Percentiles rank a stretch among this genome's conserved stretches.
Conservation (phyloP, 208 protist species). For the Leishmania tarentolae region DNA sequence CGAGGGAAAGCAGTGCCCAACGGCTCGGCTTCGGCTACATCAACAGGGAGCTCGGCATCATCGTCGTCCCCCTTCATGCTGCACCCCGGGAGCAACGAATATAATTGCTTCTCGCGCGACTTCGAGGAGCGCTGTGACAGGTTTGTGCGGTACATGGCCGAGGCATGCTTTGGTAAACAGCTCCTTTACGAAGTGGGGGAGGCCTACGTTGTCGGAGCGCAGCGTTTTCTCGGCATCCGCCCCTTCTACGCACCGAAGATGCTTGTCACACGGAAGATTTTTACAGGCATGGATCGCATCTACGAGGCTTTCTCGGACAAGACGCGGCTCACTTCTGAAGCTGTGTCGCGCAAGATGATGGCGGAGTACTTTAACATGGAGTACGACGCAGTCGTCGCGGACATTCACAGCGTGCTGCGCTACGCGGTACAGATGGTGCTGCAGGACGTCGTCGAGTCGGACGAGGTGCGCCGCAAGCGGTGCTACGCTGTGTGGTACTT, state of each 20-base stretch:
- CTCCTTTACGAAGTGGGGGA: slow-evolving; percentile 79
- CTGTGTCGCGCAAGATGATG: slow-evolving; percentile 58
- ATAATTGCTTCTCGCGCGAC: slow-evolving; percentile 78
- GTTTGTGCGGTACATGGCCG: slow-evolving; percentile 51
- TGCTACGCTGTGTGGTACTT: slow-evolving; percentile 88
- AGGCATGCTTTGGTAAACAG: slow-evolving; percentile 81
- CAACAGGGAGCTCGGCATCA: not conserved
- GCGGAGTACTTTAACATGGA: slow-evolving; percentile 88
- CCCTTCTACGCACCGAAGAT: slow-evolving; percentile 86
- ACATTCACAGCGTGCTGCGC: slow-evolving; percentile 60
- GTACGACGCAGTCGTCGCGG: slow-evolving; percentile 79
- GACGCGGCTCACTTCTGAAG: slow-evolving; percentile 33
- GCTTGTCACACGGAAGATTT: slow-evolving; percentile 65
- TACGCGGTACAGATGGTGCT: slow-evolving; percentile 78
- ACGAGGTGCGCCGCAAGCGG: slow-evolving; percentile 60
- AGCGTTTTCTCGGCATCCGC: slow-evolving; percentile 78
- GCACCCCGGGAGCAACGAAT: slow-evolving; percentile 56
- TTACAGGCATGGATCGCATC: slow-evolving; percentile 66
- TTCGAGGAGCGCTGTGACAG: slow-evolving; percentile 78
- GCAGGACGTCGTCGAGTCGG: slow-evolving; percentile 57
- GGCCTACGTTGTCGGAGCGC: slow-evolving; percentile 72
- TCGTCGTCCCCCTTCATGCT: slow-evolving; percentile 44
- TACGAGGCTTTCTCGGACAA: slow-evolving; percentile 56
- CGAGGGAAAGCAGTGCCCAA: not conserved
- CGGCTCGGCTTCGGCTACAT: not conserved